phyloP scores from a whole-genome alignment of 306 rosid species.

The Lathyrus tuberosus region DNA sequence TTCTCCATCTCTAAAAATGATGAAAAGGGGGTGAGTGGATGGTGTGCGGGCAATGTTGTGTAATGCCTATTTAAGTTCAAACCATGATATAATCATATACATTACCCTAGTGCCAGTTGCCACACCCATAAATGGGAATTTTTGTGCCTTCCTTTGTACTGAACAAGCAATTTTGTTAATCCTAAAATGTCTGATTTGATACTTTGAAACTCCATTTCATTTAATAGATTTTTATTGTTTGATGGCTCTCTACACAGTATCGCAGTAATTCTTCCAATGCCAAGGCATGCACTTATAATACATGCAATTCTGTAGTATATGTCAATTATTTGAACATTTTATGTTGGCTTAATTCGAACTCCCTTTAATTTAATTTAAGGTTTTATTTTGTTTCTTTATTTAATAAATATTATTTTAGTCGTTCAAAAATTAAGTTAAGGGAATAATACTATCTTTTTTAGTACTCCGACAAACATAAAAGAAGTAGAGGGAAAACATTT shows the following conservation, averaged over 20 bases:
- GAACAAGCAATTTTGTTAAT: neutral
- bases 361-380: too few relatives aligned
- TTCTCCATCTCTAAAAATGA: slow-evolving; percentile 3
- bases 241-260: neutral
- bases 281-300: neutral
- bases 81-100: neutral
- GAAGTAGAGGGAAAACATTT: too few relatives aligned
- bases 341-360: neutral
- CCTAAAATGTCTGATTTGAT: neutral
- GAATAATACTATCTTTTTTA: too few relatives aligned
- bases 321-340: neutral
- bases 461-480: too few relatives aligned
- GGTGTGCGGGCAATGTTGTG: slow-evolving; percentile 2
- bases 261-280: neutral
- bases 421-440: too few relatives aligned
- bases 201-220: neutral
- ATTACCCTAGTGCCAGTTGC: neutral
- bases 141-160: slow-evolving; percentile 9
- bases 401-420: too few relatives aligned
- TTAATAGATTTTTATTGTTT: neutral
- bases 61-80: neutral
- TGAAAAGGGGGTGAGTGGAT: neutral
- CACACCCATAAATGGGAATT: slow-evolving; percentile 2
- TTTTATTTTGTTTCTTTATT: too few relatives aligned
- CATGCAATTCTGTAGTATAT: neutral